Evolutionary conservation across 148 eudicot species (phyloP), one percentile per base, ranked within the genome.

Genomic region (Silene latifolia): DNA sequence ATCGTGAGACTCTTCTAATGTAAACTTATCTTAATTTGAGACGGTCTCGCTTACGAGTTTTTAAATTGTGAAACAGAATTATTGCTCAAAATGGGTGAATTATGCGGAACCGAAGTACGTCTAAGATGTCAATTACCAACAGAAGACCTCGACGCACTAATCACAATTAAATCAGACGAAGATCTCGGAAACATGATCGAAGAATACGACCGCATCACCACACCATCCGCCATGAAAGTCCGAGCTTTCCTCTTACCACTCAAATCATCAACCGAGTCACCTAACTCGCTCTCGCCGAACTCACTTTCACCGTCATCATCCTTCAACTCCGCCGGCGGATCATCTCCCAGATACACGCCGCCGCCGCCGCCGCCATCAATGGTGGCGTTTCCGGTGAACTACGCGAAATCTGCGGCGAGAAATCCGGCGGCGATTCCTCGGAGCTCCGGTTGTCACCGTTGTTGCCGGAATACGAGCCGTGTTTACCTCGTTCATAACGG

Each of bases 51-150:
- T 58, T n/a, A 18, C 62, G 7, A 1, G 9, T 15, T 65, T 6
- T 79, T 2, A 29, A 29, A 29, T 70, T 24, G 29, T 21, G 5
- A 20, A 81, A 53, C 83, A 92, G 93, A 93, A 77, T 73, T 93
- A 66, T 3, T 85, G 83, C 64, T 76, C 73, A 93, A 90, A 82
- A 69, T 93, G 78, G 86, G 77, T 51, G 91, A 86, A 51, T 27
- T 89, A 61, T 89, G 91, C 64, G 90, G 90, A 11, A 23, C 76
- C 8, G 57, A 85, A 20, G 85, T 88, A 80, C 76, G 27, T 4
- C 39, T 93, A 53, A 54, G 90, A 74, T 91, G 96, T 71, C 98
- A 92, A 64, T 76, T 90, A 44, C 98, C 98, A n/a, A 82, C 79
- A 0, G 98, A 92, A 82, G 98, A 93, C 72, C 76, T 93, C 3